These are phyloP conservation scores for Capsicum rhomboideum DNA, from an alignment of 257 asterid species.

Conservation along the genomic window DNA sequence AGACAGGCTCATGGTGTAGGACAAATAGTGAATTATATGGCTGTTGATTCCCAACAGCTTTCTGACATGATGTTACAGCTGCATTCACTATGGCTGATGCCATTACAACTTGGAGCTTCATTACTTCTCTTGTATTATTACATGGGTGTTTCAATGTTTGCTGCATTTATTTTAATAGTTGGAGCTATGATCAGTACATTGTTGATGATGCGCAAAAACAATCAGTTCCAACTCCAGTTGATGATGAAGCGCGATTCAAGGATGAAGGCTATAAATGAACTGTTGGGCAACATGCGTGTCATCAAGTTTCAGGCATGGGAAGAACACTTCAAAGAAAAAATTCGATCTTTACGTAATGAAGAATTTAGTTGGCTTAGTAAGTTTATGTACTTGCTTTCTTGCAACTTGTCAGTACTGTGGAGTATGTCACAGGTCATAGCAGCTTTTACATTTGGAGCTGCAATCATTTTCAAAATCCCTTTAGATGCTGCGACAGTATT, in stretches of 20 bases:
- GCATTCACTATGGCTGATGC: slow-evolving; percentile 60
- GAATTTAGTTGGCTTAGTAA: slow-evolving; percentile 54
- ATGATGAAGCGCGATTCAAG: slow-evolving; percentile 52
- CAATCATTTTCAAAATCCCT: slow-evolving; percentile 17
- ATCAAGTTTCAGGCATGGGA: slow-evolving; percentile 86
- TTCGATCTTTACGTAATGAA: slow-evolving; percentile 26
- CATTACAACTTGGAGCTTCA: slow-evolving; percentile 46
- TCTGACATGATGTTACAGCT: slow-evolving; percentile 50
- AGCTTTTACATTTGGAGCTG: slow-evolving; percentile 40
- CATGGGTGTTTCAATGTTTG: slow-evolving; percentile 38
- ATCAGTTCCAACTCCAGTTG: slow-evolving; percentile 34
- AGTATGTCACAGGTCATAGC: slow-evolving; percentile 34
- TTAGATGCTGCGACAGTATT: slow-evolving; percentile 51
- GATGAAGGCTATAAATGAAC: slow-evolving; percentile 55
- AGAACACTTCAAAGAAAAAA: slow-evolving; percentile 42
- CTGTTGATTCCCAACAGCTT: slow-evolving; percentile 60
- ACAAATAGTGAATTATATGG: slow-evolving; percentile 74
- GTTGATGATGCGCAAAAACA: slow-evolving; percentile 19
- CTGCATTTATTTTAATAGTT: slow-evolving; percentile 27
- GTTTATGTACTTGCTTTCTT: slow-evolving; percentile 27
- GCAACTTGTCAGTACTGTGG: slow-evolving; percentile 40
- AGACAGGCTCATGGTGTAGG: slow-evolving; percentile 74
- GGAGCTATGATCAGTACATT: slow-evolving; percentile 19
- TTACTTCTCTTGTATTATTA: slow-evolving; percentile 36
- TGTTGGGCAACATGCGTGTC: slow-evolving; percentile 55